Percentiles rank a stretch among this genome's conserved stretches.
These are phyloP conservation scores for Globisporangium abappressorium DNA, from an alignment of 352 stramenopile species.

Conservation along the genomic window DNA sequence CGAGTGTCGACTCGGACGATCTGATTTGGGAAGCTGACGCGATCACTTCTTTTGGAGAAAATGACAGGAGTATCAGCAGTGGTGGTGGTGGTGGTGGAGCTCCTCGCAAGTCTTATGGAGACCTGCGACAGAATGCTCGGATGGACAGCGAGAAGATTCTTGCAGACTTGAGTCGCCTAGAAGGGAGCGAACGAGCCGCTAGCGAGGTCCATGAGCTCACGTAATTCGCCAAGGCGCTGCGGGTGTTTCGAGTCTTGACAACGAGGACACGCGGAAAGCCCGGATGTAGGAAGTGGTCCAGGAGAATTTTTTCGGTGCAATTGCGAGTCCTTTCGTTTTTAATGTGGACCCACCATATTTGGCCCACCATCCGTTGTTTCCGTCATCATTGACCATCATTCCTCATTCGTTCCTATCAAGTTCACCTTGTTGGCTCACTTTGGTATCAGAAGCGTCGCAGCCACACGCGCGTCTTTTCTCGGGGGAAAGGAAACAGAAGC, in stretches of 20 bases:
- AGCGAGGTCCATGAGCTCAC: too few species aligned
- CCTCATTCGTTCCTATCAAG: neutral
- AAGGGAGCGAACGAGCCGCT: neutral
- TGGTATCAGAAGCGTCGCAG: constrained; percentile 5
- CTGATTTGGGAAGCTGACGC: constrained; percentile 35
- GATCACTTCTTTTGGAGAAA: constrained; percentile 14
- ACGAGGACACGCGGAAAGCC: too few species aligned
- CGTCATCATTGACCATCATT: neutral
- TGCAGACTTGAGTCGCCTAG: constrained; percentile 9
- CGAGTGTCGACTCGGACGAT: constrained; percentile 32
- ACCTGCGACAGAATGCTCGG: neutral
- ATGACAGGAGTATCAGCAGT: neutral
- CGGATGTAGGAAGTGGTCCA: too few species aligned
- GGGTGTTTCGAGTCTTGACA: too few species aligned
- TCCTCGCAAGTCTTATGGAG: neutral
- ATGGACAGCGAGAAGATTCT: constrained; percentile 17
- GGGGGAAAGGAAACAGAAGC: neutral
- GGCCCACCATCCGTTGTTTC: neutral
- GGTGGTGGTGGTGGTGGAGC: neutral
- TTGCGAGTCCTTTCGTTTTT: neutral
- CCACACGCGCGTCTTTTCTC: neutral
- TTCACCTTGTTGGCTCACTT: neutral
- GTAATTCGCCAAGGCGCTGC: neutral
- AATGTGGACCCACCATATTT: neutral
- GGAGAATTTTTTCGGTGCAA: neutral